These are phyloP conservation scores for Tetrahymena thermophila DNA, from an alignment of 73 alveolate species.

Conservation along the genomic window DNA sequence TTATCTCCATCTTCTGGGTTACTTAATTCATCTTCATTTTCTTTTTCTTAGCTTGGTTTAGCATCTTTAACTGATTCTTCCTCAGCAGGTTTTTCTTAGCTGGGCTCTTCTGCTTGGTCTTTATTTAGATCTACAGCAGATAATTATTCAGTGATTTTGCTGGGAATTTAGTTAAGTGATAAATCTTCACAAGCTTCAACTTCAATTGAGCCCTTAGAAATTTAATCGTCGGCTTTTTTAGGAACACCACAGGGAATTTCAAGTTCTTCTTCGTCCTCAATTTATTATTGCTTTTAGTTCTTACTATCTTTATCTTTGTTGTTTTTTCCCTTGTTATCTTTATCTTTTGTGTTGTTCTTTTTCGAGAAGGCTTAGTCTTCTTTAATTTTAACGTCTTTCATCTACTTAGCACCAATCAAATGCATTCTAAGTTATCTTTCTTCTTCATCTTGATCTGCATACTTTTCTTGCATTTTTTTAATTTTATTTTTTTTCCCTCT, in stretches of 20 bases:
- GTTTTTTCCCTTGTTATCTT: not conserved
- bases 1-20: constrained; percentile 1
- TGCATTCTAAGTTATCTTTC: constrained; percentile 67
- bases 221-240: not conserved
- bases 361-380: constrained; percentile 18
- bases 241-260: constrained; percentile 13
- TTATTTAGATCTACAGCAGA: constrained; percentile 5
- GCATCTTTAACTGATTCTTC: not conserved
- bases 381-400: constrained; percentile 11
- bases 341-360: constrained; percentile 20
- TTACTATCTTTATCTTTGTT: not conserved
- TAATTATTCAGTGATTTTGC: not conserved
- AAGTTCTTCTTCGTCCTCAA: constrained; percentile 9
- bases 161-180: not conserved
- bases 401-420: constrained; percentile 68
- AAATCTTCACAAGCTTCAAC: not conserved
- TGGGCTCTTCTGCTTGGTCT: constrained; percentile 1
- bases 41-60: not conserved
- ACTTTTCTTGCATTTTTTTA: constrained; percentile 73
- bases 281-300: not conserved
- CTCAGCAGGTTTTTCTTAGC: not conserved
- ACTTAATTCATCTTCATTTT: constrained; percentile 42
- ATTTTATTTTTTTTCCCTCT: constrained; percentile 62
- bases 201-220: not conserved
- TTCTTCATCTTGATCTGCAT: constrained; percentile 84